phyloP scores from a whole-genome alignment of 2,329 filamentous ascomycete species.

The Pestalotiopsis sp. region DNA sequence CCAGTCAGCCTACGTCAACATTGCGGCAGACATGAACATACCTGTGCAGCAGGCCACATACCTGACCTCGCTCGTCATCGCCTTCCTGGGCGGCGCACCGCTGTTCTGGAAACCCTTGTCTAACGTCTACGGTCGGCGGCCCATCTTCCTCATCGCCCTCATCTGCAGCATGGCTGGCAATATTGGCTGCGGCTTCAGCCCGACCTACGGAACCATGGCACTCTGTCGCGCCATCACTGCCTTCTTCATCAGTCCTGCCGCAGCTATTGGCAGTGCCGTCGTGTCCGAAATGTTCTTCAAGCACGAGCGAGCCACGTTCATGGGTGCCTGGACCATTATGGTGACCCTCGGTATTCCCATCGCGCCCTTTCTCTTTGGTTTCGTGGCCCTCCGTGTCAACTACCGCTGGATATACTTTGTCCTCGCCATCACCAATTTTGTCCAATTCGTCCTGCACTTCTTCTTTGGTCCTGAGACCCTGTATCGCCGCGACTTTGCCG shows the following conservation, averaged over 20 bases:
- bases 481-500: constrained; percentile 42
- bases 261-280: constrained; percentile 55
- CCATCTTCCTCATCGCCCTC: constrained; percentile 52
- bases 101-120: constrained; percentile 59
- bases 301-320: constrained; percentile 51
- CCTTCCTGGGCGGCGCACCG: constrained; percentile 51
- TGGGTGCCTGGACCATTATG: constrained; percentile 56
- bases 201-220: constrained; percentile 48
- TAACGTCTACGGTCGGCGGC: constrained; percentile 52
- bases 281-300: constrained; percentile 60
- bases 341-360: constrained; percentile 26
- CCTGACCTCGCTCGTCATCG: constrained; percentile 55
- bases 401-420: constrained; percentile 62
- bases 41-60: constrained; percentile 51
- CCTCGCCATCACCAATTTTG: constrained; percentile 56
- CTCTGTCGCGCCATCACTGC: constrained; percentile 51
- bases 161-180: constrained; percentile 48
- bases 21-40: constrained; percentile 49
- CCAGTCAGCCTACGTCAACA: constrained; percentile 53
- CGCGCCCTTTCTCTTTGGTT: constrained; percentile 38
- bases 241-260: constrained; percentile 57
- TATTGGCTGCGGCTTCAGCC: constrained; percentile 51
- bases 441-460: constrained; percentile 56
- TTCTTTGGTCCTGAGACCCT: constrained; percentile 56
- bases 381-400: constrained; percentile 49